A percentile compares a stretch with the other conserved stretches of the same genome.
phyloP scores from a whole-genome alignment of 1,284 basidiomycete genomes.

The Irpex sp. region DNA sequence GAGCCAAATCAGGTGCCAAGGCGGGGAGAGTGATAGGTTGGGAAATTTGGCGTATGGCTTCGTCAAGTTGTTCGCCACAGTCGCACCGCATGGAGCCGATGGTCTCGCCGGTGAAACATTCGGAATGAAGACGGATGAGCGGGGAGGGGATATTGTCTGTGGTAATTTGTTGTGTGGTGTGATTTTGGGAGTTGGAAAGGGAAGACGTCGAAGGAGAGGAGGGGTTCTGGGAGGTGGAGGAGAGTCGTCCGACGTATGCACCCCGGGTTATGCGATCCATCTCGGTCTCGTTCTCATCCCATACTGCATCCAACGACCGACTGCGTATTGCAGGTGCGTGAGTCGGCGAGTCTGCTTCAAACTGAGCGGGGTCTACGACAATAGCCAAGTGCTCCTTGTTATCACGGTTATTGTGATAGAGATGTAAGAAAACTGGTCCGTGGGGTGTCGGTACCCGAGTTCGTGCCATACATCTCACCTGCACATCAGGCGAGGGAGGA shows the following conservation, averaged over 20 bases:
- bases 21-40: slow-evolving; percentile 56
- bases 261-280: slow-evolving; percentile 93
- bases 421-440: slow-evolving; percentile 89
- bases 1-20: slow-evolving; percentile 19
- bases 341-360: slow-evolving; percentile 37
- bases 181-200: slow-evolving; percentile 30
- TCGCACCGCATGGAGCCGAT: slow-evolving; percentile 98
- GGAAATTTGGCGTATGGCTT: slow-evolving; percentile 91
- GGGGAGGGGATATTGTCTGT: slow-evolving; percentile 60
- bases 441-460: slow-evolving; percentile 97
- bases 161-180: slow-evolving; percentile 18
- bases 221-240: slow-evolving; percentile 50
- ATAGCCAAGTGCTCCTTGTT: slow-evolving; percentile 97
- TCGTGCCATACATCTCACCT: slow-evolving; percentile 91
- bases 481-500: slow-evolving; percentile 28
- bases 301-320: slow-evolving; percentile 78
- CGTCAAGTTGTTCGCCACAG: slow-evolving; percentile 97
- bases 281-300: slow-evolving; percentile 86
- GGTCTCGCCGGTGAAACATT: slow-evolving; percentile 99
- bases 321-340: slow-evolving; percentile 71
- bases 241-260: slow-evolving; percentile 87
- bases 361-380: slow-evolving; percentile 89
- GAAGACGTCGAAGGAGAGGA: slow-evolving; percentile 29
- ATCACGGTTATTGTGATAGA: slow-evolving; percentile 92
- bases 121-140: slow-evolving; percentile 94